Base-by-base conservation (phyloP, 2,329 filamentous ascomycete species). In the Phoma sp. region DNA sequence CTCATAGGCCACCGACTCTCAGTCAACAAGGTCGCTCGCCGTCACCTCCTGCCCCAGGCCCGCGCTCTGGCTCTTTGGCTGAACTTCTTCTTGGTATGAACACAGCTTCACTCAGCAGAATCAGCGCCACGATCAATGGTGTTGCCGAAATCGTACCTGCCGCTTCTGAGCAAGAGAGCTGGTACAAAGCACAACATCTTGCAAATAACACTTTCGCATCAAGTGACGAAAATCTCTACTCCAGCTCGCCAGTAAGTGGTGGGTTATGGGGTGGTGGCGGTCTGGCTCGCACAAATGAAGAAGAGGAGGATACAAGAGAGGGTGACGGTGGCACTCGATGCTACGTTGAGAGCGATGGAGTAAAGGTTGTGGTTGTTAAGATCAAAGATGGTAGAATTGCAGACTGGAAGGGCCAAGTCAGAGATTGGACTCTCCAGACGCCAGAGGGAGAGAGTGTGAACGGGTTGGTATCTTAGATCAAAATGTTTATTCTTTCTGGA, bases 41-140 rank as follows among this genome's bases (percentile, higher is more conserved):
- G 58, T 89, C 86, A 35, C 87, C 85, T 79, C 14, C 88, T 83
- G 44, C 85, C 36, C 58, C 62, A 44, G 62, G 59, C 7, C 68
- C 72, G 0, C 70, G 75, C 57, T 83, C 87, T 11, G 92, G 90
- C 33, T 90, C 87, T 57, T 83, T 98, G 13, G 92, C 93, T 6
- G 86, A 86, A 24, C 83, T 98, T 42, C 84, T 99, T 18, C 83
- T 96, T 65, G 95, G 95, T 75, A 84, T 99, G 73, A 99, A 99
- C 78, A 91, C 90, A 8, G 89, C 89, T 38, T 91, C 90, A 30
- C 82, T 99, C 56, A 91, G 88, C 48, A 90, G 88, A 70, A 98
- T 98, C 77, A 92, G 88, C 60, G 92, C 92, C 29, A 97, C 93
- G 13, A 96, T 99, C 73, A 95, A 93, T 62, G 95, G 95, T n/a